Conservation (phyloP, 495 filamentous ascomycete species). For the Penicillium alfredii region DNA sequence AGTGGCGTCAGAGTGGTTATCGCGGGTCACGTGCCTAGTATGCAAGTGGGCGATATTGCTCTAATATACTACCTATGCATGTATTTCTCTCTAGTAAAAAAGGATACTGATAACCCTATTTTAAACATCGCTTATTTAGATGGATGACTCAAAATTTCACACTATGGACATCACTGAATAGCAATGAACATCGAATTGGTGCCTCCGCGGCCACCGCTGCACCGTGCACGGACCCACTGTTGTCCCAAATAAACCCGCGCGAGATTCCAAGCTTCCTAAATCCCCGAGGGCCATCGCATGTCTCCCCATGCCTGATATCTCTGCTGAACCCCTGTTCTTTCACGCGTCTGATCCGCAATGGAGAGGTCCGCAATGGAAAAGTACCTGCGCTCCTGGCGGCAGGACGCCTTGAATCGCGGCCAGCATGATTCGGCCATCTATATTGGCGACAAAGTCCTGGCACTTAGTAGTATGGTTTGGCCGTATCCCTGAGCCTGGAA, state of each 20-base stretch:
- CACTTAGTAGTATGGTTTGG: slow-evolving; percentile 67
- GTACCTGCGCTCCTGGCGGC: slow-evolving; percentile 85
- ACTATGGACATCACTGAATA: too few relatives aligned
- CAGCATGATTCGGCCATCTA: slow-evolving; percentile 95
- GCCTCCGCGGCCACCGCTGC: too few relatives aligned
- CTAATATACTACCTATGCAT: too few relatives aligned
- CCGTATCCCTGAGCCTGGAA: not conserved
- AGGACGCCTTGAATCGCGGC: slow-evolving; percentile 87
- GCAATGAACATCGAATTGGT: too few relatives aligned
- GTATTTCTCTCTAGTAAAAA: too few relatives aligned
- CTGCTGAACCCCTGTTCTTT: too few relatives aligned
- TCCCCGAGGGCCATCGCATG: slow-evolving; percentile 9
- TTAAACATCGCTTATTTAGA: too few relatives aligned
- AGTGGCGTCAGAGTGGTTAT: slow-evolving; percentile 4
- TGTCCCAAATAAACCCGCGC: slow-evolving; percentile 10
- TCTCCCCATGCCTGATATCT: too few relatives aligned
- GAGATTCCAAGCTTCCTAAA: slow-evolving; percentile 4
- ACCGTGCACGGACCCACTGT: slow-evolving; percentile 19
- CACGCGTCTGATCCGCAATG: slow-evolving; percentile 6
- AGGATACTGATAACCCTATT: too few relatives aligned
- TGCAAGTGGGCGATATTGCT: too few relatives aligned
- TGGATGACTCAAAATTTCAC: too few relatives aligned
- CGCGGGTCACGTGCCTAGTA: slow-evolving; percentile 11
- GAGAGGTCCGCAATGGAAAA: slow-evolving; percentile 83
- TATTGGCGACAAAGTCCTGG: slow-evolving; percentile 92